Percentiles rank a stretch among this genome's conserved stretches.
phyloP scores from a whole-genome alignment of 139 green algal species.

The Chlorella sp. region DNA sequence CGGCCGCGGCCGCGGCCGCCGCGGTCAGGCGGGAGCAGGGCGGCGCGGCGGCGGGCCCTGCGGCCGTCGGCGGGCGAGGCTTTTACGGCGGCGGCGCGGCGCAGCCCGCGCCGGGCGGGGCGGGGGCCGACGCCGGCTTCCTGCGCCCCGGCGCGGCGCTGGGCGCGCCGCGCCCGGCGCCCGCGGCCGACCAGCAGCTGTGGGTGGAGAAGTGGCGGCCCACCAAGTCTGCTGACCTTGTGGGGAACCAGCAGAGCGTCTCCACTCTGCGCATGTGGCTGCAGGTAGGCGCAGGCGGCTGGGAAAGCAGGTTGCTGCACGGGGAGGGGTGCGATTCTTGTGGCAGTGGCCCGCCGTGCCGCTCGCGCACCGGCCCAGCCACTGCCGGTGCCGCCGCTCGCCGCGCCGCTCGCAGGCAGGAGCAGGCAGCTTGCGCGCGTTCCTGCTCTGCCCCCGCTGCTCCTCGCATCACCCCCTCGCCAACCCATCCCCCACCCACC shows the following conservation, averaged over 20 bases:
- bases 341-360: too few relatives aligned
- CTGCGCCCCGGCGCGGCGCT: too few relatives aligned
- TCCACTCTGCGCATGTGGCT: too few relatives aligned
- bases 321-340: too few relatives aligned
- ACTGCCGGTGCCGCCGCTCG: too few relatives aligned
- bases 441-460: background rate
- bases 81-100: background rate
- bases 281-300: too few relatives aligned
- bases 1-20: background rate
- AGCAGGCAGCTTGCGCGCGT: too few relatives aligned
- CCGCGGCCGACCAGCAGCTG: conserved; percentile 49
- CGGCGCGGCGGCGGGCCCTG: background rate
- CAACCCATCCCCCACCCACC: background rate
- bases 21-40: background rate
- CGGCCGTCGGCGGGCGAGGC: background rate
- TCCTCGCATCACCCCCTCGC: background rate
- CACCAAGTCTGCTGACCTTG: conserved; percentile 71
- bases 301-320: too few relatives aligned
- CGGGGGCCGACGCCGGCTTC: background rate
- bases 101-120: background rate
- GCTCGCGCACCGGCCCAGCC: too few relatives aligned
- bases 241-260: conserved; percentile 76
- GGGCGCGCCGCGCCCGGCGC: background rate
- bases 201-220: conserved; percentile 97
- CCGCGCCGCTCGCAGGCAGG: too few relatives aligned